Percentiles rank a stretch among this genome's conserved stretches.
phyloP scores from a whole-genome alignment of 352 stramenopile species.

The Peronospora belbahrii region DNA sequence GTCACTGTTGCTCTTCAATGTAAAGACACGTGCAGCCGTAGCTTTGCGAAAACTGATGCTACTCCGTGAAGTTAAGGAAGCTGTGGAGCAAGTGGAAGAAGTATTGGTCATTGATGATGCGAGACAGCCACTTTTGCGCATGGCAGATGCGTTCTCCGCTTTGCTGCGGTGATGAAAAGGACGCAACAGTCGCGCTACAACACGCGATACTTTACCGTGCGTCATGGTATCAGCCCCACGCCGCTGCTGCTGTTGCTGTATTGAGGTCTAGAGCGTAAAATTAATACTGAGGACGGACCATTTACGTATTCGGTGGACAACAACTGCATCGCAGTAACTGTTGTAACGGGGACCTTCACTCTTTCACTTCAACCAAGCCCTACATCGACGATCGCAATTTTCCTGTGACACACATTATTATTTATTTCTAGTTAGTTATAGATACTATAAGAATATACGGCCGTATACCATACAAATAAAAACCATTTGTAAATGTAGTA shows the following conservation, averaged over 20 bases:
- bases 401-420: too few relatives aligned
- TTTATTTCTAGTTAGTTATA: too few relatives aligned
- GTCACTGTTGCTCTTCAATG: slow-evolving; percentile 12
- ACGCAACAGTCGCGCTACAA: slow-evolving; percentile 31
- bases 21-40: slow-evolving; percentile 11
- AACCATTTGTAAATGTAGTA: too few relatives aligned
- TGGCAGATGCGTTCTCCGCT: slow-evolving; percentile 5
- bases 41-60: slow-evolving; percentile 9
- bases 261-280: slow-evolving; percentile 7
- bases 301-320: neutral
- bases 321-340: slow-evolving; percentile 6
- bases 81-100: slow-evolving; percentile 26
- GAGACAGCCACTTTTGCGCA: slow-evolving; percentile 12
- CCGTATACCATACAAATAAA: too few relatives aligned
- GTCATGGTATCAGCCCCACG: slow-evolving; percentile 9
- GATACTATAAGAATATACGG: too few relatives aligned
- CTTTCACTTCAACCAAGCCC: slow-evolving; percentile 17
- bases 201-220: slow-evolving; percentile 31
- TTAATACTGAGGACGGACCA: slow-evolving; percentile 11
- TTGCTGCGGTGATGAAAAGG: slow-evolving; percentile 30
- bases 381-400: slow-evolving; percentile 2
- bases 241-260: neutral
- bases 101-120: slow-evolving; percentile 15
- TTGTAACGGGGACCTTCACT: slow-evolving; percentile 18
- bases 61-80: slow-evolving; percentile 19